These are phyloP conservation scores for Escallonia herrerae DNA, from an alignment of 129 eudicot species.

Conservation along the genomic window DNA sequence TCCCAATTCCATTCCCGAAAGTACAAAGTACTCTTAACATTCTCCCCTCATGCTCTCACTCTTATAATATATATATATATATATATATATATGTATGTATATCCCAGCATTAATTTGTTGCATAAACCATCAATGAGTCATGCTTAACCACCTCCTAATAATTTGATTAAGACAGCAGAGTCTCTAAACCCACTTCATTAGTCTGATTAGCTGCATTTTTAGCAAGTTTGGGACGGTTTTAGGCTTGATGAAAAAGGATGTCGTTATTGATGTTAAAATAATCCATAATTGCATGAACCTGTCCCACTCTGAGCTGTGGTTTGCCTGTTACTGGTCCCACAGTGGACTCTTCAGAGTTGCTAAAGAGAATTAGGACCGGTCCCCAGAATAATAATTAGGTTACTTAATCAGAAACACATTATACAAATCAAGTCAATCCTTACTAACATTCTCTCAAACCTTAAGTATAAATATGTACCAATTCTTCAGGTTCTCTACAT, in stretches of 20 bases:
- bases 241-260: neutral
- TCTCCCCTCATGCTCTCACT: slow-evolving; percentile 1
- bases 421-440: slow-evolving; percentile 33
- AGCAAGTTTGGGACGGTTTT: slow-evolving; percentile 1
- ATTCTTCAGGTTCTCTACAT: slow-evolving; percentile 9
- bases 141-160: slow-evolving; percentile 17
- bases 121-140: slow-evolving; percentile 7
- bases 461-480: slow-evolving; percentile 40
- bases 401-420: slow-evolving; percentile 8
- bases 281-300: slow-evolving; percentile 24
- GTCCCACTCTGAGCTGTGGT: slow-evolving; percentile 47
- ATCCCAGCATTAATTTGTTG: neutral
- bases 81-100: no score
- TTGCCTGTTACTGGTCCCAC: slow-evolving; percentile 49
- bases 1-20: slow-evolving; percentile 16
- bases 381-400: slow-evolving; percentile 27
- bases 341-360: slow-evolving; percentile 44
- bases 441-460: slow-evolving; percentile 17
- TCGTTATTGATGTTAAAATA: neutral
- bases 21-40: slow-evolving; percentile 19
- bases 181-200: neutral
- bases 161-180: slow-evolving; percentile 21
- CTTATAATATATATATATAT: slow-evolving; percentile 4
- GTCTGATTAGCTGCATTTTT: neutral
- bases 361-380: slow-evolving; percentile 27